Conservation (phyloP, 2,329 filamentous ascomycete genomes). For the Stagonosporopsis rhizophila region DNA sequence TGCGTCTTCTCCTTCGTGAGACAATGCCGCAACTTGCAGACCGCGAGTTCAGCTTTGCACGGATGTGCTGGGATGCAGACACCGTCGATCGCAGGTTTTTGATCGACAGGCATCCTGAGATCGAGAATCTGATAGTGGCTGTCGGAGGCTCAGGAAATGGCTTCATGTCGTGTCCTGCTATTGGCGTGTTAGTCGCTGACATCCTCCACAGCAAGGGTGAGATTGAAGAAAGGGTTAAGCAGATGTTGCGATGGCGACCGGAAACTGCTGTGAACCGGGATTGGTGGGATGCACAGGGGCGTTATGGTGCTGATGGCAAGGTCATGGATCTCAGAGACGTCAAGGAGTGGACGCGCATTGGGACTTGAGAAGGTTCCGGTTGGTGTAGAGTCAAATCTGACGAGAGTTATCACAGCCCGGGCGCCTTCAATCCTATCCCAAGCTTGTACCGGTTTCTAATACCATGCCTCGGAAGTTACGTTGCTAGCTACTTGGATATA, state of each 20-base stretch:
- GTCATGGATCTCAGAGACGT: slow-evolving; percentile 58
- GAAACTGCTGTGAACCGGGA: slow-evolving; percentile 57
- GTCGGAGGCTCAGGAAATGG: slow-evolving; percentile 62
- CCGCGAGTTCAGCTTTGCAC: slow-evolving; percentile 58
- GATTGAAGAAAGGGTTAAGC: slow-evolving; percentile 53
- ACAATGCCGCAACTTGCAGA: slow-evolving; percentile 62
- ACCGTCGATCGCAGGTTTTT: slow-evolving; percentile 62
- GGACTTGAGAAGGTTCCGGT: neutral
- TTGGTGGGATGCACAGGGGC: slow-evolving; percentile 58
- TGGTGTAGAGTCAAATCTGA: neutral
- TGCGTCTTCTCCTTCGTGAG: slow-evolving; percentile 58
- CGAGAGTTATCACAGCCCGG: neutral
- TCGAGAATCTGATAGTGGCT: slow-evolving; percentile 55
- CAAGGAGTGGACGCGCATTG: slow-evolving; percentile 38
- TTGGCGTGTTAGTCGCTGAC: slow-evolving; percentile 60
- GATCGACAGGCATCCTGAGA: slow-evolving; percentile 58
- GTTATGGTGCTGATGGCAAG: slow-evolving; percentile 56
- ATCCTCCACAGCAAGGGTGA: slow-evolving; percentile 51
- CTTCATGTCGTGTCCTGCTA: slow-evolving; percentile 61
- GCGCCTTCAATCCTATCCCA: neutral
- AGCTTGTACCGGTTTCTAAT: neutral
- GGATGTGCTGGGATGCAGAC: slow-evolving; percentile 66
- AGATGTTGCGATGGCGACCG: slow-evolving; percentile 60
- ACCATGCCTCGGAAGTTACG: neutral
- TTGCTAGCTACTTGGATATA: neutral